phyloP scores from a whole-genome alignment of 257 asterid genomes.

The Scutellaria galericulata region DNA sequence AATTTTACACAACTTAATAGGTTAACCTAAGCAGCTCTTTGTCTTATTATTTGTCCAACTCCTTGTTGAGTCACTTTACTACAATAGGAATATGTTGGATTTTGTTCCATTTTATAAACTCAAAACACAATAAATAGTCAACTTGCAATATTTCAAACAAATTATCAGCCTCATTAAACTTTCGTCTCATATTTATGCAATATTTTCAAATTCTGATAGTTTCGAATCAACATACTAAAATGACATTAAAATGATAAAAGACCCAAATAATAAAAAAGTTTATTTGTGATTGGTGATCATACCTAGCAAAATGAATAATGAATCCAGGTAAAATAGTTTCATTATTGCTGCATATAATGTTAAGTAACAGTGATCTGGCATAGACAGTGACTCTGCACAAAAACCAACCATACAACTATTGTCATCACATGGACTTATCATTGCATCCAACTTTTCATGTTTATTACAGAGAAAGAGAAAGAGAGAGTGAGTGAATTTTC shows the following conservation, averaged over 20 bases:
- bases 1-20: neutral
- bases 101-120: neutral
- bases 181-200: too few species aligned
- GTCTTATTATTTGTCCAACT: neutral
- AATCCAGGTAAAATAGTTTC: too few species aligned
- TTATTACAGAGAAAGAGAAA: neutral
- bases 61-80: neutral
- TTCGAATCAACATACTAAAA: neutral
- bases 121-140: too few species aligned
- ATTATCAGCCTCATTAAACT: too few species aligned
- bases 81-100: conserved; percentile 12
- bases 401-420: neutral
- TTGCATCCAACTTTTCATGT: neutral
- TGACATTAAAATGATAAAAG: too few species aligned
- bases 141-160: too few species aligned
- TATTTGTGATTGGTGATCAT: neutral
- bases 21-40: neutral
- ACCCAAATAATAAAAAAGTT: neutral
- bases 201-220: too few species aligned
- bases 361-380: neutral
- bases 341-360: neutral
- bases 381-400: conserved; percentile 8
- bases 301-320: too few species aligned
- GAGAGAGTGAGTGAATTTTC: too few species aligned
- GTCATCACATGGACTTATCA: neutral